Evolutionary conservation across 176 grass and related monocot genomes (phyloP).

Genomic region (Cenchrus purpureus): DNA sequence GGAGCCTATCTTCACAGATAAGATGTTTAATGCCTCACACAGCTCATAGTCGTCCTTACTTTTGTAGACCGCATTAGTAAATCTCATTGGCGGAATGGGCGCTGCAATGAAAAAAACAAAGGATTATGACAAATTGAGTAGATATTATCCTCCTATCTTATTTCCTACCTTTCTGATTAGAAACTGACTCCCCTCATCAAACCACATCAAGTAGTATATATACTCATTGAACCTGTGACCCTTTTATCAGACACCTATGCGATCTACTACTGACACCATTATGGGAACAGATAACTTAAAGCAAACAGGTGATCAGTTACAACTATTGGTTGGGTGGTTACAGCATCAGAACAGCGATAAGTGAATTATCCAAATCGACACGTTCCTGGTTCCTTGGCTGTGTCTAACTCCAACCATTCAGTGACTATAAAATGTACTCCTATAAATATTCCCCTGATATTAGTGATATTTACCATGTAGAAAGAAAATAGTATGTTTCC

Average conservation of each 20-base stretch:
- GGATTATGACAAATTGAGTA: background rate
- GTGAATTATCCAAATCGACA: too few relatives aligned
- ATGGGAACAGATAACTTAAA: background rate
- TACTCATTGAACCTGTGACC: too few relatives aligned
- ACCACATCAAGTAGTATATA: too few relatives aligned
- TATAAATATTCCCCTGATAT: background rate
- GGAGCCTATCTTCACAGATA: background rate
- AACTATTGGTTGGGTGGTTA: background rate
- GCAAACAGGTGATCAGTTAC: background rate
- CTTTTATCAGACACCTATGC: background rate
- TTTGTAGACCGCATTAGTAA: background rate
- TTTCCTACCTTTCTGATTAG: background rate
- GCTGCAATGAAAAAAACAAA: background rate
- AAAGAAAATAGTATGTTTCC: background rate
- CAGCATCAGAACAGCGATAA: background rate
- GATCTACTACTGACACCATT: background rate
- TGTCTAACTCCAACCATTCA: background rate
- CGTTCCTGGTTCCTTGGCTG: background rate
- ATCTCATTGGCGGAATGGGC: background rate
- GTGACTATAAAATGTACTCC: too few relatives aligned
- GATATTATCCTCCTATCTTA: background rate
- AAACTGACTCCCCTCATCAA: background rate
- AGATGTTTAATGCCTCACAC: conserved; percentile 1
- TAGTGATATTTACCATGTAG: background rate
- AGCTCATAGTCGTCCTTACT: background rate